phyloP scores from a whole-genome alignment of 345 rosid genomes.

The Capsella bursapastoris region DNA sequence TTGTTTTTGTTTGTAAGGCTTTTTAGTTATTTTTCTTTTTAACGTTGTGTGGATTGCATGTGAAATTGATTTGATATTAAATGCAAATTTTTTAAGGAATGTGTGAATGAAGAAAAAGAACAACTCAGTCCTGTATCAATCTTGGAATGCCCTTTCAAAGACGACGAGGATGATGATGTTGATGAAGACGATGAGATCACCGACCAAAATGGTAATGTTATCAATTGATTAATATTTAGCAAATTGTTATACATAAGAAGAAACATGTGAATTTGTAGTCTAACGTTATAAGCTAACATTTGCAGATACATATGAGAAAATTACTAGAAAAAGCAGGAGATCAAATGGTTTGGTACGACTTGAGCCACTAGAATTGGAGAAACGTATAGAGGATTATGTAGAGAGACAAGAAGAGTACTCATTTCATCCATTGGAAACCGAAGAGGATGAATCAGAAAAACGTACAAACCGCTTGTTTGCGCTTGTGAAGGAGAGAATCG shows the following conservation, averaged over 20 bases:
- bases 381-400: constrained; percentile 52
- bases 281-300: constrained; percentile 5
- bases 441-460: constrained; percentile 30
- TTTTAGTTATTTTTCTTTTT: background rate
- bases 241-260: background rate
- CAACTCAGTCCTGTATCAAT: constrained; percentile 88
- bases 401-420: constrained; percentile 36
- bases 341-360: constrained; percentile 51
- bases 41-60: background rate
- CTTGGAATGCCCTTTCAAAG: constrained; percentile 77
- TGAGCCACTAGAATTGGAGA: constrained; percentile 68
- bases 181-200: background rate
- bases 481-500: constrained; percentile 25
- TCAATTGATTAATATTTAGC: background rate
- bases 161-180: constrained; percentile 51
- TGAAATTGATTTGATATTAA: background rate
- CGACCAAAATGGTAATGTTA: constrained; percentile 26
- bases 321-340: constrained; percentile 45
- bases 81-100: constrained; percentile 45
- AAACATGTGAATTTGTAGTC: background rate
- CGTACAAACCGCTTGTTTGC: constrained; percentile 38
- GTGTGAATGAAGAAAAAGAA: constrained; percentile 67
- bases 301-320: constrained; percentile 58
- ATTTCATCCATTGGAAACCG: constrained; percentile 4
- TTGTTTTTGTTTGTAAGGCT: background rate